Evolutionary conservation across 2,329 filamentous ascomycete genomes (phyloP).

Genomic region (Tolypocladium pustulatum): DNA sequence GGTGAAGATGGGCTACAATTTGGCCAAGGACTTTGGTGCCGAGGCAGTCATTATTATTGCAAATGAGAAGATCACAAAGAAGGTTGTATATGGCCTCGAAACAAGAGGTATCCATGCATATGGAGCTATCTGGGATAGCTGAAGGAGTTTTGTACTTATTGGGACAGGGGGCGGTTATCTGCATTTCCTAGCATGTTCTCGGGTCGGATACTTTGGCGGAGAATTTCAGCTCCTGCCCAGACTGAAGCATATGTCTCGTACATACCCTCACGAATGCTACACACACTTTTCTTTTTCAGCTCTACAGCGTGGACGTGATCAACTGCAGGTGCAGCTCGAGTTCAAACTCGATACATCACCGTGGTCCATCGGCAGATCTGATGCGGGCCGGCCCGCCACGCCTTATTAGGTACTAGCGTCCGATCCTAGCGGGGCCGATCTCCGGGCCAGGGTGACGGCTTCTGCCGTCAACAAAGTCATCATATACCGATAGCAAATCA

Average conservation of each 20-base stretch:
- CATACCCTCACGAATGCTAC: neutral
- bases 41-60: slow-evolving; percentile 68
- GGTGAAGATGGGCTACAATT: slow-evolving; percentile 38
- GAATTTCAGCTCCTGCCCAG: neutral
- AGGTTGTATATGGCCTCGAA: slow-evolving; percentile 60
- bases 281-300: neutral
- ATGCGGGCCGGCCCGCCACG: neutral
- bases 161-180: neutral
- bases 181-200: neutral
- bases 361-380: neutral
- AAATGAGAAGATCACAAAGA: slow-evolving; percentile 56
- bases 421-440: neutral
- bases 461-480: neutral
- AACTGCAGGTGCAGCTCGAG: neutral
- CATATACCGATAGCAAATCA: neutral
- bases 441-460: neutral
- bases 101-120: slow-evolving; percentile 54
- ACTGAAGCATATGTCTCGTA: neutral
- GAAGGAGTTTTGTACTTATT: neutral
- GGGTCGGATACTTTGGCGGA: neutral
- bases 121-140: slow-evolving; percentile 63
- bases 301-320: neutral
- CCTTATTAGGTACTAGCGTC: neutral
- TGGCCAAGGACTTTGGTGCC: slow-evolving; percentile 42
- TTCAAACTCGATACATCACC: neutral